These are phyloP conservation scores for Fragilariopsis cylindrus DNA, from an alignment of 108 stramenopile genomes.

Conservation along the genomic window DNA sequence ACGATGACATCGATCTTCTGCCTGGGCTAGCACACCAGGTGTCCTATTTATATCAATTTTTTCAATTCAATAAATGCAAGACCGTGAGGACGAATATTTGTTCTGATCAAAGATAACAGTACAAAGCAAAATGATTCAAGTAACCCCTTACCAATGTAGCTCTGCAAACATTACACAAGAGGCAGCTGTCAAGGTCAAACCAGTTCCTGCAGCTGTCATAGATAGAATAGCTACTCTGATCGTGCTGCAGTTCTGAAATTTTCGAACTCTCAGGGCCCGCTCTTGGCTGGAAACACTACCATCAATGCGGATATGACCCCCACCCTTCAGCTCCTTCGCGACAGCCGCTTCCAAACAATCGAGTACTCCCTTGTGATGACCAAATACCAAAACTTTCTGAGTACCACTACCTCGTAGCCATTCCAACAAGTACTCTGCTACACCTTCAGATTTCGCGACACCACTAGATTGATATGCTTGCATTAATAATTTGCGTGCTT, in stretches of 20 bases:
- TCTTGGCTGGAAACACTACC: constrained; percentile 75
- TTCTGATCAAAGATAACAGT: too few relatives aligned
- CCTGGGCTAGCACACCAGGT: constrained; percentile 89
- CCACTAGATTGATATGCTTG: constrained; percentile 83
- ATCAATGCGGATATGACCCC: constrained; percentile 85
- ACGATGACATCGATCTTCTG: constrained; percentile 95
- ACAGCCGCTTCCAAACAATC: constrained; percentile 66
- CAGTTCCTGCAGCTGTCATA: constrained; percentile 92
- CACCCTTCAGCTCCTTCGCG: constrained; percentile 54
- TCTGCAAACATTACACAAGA: constrained; percentile 74
- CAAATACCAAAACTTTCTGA: constrained; percentile 88
- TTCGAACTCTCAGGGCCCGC: constrained; percentile 71
- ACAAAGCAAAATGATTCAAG: too few relatives aligned
- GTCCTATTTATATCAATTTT: constrained; percentile 48
- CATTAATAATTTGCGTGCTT: constrained; percentile 73
- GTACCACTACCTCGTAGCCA: constrained; percentile 68
- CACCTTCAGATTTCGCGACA: constrained; percentile 70
- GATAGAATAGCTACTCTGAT: constrained; percentile 77
- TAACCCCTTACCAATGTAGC: constrained; percentile 4
- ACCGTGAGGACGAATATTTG: background rate
- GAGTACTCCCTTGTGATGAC: constrained; percentile 87
- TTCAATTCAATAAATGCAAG: constrained; percentile 55
- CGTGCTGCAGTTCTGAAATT: constrained; percentile 76
- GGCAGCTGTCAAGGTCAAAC: constrained; percentile 91
- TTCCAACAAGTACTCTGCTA: constrained; percentile 71